These are phyloP conservation scores for Babesia bovis DNA, from an alignment of 169 alveolate genomes.

Conservation along the genomic window DNA sequence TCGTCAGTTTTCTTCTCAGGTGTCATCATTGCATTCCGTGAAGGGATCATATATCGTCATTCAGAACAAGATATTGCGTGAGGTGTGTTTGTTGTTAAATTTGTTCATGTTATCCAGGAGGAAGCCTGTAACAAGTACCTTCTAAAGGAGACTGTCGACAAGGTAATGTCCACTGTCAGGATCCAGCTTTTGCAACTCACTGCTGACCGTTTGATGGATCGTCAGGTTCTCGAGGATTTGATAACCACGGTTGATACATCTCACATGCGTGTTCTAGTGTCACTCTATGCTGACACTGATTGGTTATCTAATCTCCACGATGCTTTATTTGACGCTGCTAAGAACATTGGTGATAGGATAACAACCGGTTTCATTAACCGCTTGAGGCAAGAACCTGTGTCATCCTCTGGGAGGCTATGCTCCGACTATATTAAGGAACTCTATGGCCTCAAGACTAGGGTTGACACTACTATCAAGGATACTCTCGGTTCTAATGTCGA, in stretches of 20 bases:
- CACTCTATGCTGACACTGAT: constrained; percentile 38
- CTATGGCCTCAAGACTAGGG: not conserved
- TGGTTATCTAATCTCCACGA: constrained; percentile 11
- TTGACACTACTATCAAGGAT: constrained; percentile 8
- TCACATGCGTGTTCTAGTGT: constrained; percentile 12
- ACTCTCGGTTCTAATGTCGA: constrained; percentile 10
- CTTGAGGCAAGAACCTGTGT: not conserved
- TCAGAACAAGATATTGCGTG: constrained; percentile 10
- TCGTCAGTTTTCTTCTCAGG: constrained; percentile 4
- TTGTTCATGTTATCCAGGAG: not conserved
- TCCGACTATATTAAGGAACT: constrained; percentile 1
- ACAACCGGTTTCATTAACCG: not conserved
- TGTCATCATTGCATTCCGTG: constrained; percentile 4
- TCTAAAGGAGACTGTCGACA: constrained; percentile 6
- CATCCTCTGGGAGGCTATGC: not conserved
- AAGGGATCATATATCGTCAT: constrained; percentile 13
- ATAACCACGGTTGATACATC: not conserved
- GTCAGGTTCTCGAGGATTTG: constrained; percentile 7
- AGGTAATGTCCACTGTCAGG: constrained; percentile 32
- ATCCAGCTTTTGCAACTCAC: constrained; percentile 33
- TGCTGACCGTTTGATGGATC: constrained; percentile 18
- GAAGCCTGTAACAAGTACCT: constrained; percentile 20
- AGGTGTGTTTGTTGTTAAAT: constrained; percentile 1
- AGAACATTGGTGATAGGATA: constrained; percentile 29
- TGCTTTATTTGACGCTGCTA: constrained; percentile 32